phyloP scores from a whole-genome alignment of 805 yeast species.

The Pichia nanzhaoensis region DNA sequence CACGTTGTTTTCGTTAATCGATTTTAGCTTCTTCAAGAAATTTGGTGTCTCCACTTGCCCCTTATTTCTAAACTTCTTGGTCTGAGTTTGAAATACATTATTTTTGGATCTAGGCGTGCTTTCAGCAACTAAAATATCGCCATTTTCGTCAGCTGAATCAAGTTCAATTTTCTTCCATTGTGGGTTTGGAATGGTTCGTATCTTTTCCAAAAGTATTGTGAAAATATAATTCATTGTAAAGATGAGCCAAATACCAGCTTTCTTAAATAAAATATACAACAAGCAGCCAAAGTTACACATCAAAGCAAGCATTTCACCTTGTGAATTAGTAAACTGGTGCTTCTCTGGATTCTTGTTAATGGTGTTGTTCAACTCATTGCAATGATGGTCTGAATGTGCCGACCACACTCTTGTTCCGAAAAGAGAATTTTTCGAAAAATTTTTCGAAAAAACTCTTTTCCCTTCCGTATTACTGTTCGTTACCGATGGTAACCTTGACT shows the following conservation, averaged over 20 bases:
- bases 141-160: not conserved
- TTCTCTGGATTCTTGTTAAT: too few species aligned
- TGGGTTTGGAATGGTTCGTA: constrained; percentile 25
- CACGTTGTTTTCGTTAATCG: not conserved
- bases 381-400: not conserved
- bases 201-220: constrained; percentile 12
- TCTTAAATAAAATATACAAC: constrained; percentile 18
- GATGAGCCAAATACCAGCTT: constrained; percentile 22
- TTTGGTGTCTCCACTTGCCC: constrained; percentile 1
- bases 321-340: too few species aligned
- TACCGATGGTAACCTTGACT: constrained; percentile 4
- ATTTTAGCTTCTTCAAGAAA: constrained; percentile 4
- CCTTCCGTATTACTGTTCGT: not conserved
- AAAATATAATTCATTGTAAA: constrained; percentile 17
- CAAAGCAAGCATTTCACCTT: constrained; percentile 12
- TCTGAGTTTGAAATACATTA: not conserved
- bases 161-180: constrained; percentile 9
- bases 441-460: constrained; percentile 1
- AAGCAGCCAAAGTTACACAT: constrained; percentile 19
- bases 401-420: constrained; percentile 8
- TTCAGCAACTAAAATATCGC: constrained; percentile 4
- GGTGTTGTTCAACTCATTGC: too few species aligned
- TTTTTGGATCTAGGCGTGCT: constrained; percentile 6
- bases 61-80: too few species aligned
- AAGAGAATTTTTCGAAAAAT: constrained; percentile 1